Evolutionary conservation across 2,329 filamentous ascomycete species (phyloP).

Genomic region (Beauveria bassiana): DNA sequence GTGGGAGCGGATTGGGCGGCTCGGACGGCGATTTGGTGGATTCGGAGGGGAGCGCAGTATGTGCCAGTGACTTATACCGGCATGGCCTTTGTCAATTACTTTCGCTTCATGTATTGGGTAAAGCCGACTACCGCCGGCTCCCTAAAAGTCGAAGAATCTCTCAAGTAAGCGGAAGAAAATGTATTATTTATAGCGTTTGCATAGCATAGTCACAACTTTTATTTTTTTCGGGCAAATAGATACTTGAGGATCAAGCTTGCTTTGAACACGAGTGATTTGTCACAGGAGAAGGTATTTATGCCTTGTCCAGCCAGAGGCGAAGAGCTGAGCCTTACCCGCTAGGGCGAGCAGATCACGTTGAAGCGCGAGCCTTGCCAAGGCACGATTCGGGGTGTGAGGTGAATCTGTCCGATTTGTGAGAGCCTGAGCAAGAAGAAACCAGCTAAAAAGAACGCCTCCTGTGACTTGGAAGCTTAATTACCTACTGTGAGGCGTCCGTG

Average conservation of each 20-base stretch:
- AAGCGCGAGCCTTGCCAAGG: background rate
- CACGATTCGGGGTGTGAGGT: background rate
- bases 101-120: conserved; percentile 14
- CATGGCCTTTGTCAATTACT: conserved; percentile 13
- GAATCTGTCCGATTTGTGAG: background rate
- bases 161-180: background rate
- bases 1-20: conserved; percentile 15
- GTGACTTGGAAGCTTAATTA: too few relatives aligned
- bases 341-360: background rate
- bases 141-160: background rate
- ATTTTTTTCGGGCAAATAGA: too few relatives aligned
- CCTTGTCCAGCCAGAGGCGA: background rate
- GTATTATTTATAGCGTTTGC: background rate
- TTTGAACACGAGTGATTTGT: too few relatives aligned
- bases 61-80: conserved; percentile 16
- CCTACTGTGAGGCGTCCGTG: background rate
- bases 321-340: background rate
- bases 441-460: background rate
- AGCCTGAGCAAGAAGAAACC: background rate
- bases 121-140: background rate
- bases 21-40: conserved; percentile 13
- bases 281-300: too few relatives aligned
- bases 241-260: too few relatives aligned
- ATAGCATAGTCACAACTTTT: background rate
- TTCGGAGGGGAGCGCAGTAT: conserved; percentile 14